These are phyloP conservation scores for Exophiala phaeomuriformis DNA, from an alignment of 2,329 filamentous ascomycete species.

Conservation along the genomic window DNA sequence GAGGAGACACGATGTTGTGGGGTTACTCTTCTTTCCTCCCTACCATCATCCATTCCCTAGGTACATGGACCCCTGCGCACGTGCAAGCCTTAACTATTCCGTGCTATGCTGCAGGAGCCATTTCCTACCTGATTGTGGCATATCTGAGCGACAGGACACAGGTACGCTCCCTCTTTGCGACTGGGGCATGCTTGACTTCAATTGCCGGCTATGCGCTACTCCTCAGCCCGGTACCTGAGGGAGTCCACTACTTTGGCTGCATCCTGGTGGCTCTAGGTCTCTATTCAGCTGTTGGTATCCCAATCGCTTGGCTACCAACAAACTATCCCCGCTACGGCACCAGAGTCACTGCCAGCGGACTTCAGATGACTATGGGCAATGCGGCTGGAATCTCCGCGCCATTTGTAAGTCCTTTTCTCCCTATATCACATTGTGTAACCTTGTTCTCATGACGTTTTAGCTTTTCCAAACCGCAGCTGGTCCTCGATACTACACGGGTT, in stretches of 20 bases:
- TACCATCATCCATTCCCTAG: constrained; percentile 66
- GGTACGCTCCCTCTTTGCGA: constrained; percentile 56
- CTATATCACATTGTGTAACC: neutral
- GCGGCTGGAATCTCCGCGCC: constrained; percentile 64
- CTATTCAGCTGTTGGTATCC: constrained; percentile 54
- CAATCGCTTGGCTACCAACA: constrained; percentile 47
- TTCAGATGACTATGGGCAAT: constrained; percentile 50
- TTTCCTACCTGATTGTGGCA: constrained; percentile 60
- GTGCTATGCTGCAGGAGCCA: constrained; percentile 65
- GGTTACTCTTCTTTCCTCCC: constrained; percentile 72
- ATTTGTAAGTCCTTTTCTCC: constrained; percentile 46
- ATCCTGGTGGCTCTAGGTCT: constrained; percentile 68
- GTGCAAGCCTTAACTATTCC: constrained; percentile 72
- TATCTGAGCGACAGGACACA: constrained; percentile 61
- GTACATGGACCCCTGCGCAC: constrained; percentile 55
- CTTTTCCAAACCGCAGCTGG: constrained; percentile 40
- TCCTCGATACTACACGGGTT: constrained; percentile 44
- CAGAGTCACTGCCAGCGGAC: constrained; percentile 61
- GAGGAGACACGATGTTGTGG: constrained; percentile 69
- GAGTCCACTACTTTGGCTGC: constrained; percentile 67
- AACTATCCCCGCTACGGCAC: constrained; percentile 68
- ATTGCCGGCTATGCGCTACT: constrained; percentile 63
- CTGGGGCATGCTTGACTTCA: constrained; percentile 55
- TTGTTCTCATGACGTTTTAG: constrained; percentile 3
- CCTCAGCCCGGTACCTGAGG: constrained; percentile 52